Percentiles rank a stretch among this genome's conserved stretches.
Conservation (phyloP, 177 flowering plant species). For the Vitis hybrid region DNA sequence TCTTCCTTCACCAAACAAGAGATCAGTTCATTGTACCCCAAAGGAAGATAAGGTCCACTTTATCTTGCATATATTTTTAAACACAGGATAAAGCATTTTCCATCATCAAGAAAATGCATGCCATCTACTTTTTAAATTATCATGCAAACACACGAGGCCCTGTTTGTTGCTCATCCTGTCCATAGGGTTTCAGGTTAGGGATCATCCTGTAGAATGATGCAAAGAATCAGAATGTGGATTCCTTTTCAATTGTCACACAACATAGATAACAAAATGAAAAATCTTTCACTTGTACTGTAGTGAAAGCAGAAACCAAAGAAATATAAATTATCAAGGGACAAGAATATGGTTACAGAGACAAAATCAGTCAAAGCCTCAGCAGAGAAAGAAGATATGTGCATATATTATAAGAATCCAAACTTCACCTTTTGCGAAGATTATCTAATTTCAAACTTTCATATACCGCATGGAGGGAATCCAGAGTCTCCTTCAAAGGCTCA, state of each 20-base stretch:
- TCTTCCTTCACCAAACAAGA: no score
- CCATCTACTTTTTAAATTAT: neutral
- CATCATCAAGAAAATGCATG: neutral
- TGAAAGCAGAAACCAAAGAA: neutral
- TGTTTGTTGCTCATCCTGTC: neutral
- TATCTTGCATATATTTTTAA: neutral
- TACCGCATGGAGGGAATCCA: constrained; percentile 82
- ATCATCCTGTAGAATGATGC: neutral
- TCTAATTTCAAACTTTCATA: constrained; percentile 88
- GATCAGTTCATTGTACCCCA: no score
- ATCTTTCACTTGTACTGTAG: neutral
- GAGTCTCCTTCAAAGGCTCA: constrained; percentile 52
- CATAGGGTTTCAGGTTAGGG: neutral
- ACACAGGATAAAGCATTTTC: neutral
- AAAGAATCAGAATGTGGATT: neutral
- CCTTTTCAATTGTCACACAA: constrained; percentile 1
- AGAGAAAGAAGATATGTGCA: neutral
- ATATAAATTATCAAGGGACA: neutral
- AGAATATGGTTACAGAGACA: neutral
- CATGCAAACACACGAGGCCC: neutral
- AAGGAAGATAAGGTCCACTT: no score
- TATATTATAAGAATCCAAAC: neutral
- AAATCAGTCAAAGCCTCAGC: neutral
- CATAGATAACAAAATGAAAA: neutral
- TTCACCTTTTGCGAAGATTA: constrained; percentile 74